These are phyloP conservation scores for Solioccasus polychromus DNA, from an alignment of 768 basidiomycete genomes.

Conservation along the genomic window DNA sequence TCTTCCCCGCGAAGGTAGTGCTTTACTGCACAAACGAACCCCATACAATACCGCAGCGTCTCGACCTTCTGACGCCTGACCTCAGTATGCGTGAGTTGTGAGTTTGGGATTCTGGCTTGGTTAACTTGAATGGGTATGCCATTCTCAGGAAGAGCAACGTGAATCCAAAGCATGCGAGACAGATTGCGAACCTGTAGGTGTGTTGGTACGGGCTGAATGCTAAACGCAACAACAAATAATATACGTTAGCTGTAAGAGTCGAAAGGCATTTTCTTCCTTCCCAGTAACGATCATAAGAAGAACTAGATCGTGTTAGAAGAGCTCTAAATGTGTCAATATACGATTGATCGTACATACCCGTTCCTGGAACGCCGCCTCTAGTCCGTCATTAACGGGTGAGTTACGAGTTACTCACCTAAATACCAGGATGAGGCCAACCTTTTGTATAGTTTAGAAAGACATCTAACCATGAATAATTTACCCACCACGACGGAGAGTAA, in stretches of 20 bases:
- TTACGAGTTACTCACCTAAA: constrained; percentile 55
- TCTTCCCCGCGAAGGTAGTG: constrained; percentile 87
- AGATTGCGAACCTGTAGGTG: constrained; percentile 60
- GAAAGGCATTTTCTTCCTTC: constrained; percentile 89
- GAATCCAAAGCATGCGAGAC: constrained; percentile 75
- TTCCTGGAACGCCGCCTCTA: constrained; percentile 44
- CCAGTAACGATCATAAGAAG: constrained; percentile 84
- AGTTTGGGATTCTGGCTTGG: constrained; percentile 52
- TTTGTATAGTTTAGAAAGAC: constrained; percentile 1
- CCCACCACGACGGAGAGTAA: constrained; percentile 86
- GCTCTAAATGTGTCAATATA: not conserved
- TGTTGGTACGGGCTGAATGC: not conserved
- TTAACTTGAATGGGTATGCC: constrained; percentile 32
- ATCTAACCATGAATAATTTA: constrained; percentile 3
- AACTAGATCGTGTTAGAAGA: constrained; percentile 40
- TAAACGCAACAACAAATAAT: constrained; percentile 2
- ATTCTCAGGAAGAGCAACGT: constrained; percentile 63
- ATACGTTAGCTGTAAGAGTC: constrained; percentile 59
- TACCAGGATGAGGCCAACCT: constrained; percentile 88
- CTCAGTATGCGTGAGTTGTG: constrained; percentile 46
- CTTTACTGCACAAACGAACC: constrained; percentile 66
- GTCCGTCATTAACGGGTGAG: not conserved
- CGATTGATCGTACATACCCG: constrained; percentile 46
- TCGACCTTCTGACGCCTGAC: constrained; percentile 68
- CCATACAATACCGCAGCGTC: constrained; percentile 63